Conservation (phyloP, 805 yeast genomes). For the Huiozyma naganishii region DNA sequence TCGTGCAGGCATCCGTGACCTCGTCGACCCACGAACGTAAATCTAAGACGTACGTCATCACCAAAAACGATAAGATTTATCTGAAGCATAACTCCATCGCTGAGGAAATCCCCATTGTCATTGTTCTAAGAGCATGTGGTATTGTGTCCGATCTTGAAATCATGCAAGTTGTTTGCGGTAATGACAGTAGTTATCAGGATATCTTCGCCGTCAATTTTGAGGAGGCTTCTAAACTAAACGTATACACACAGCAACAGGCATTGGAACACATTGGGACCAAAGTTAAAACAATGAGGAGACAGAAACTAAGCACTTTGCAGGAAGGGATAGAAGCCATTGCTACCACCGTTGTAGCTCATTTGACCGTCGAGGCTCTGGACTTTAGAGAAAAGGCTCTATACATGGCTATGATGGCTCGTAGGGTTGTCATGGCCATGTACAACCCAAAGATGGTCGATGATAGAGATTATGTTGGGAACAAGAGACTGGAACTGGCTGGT, state of each 20-base stretch:
- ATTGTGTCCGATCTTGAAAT: slow-evolving; percentile 85
- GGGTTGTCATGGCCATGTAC: slow-evolving; percentile 91
- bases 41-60: slow-evolving; percentile 90
- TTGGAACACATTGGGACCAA: slow-evolving; percentile 81
- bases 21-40: slow-evolving; percentile 97
- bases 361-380: slow-evolving; percentile 73
- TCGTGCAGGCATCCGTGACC: slow-evolving; percentile 95
- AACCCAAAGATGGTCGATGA: slow-evolving; percentile 95
- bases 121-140: slow-evolving; percentile 91
- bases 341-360: slow-evolving; percentile 90
- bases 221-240: slow-evolving; percentile 77
- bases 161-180: slow-evolving; percentile 88
- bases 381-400: slow-evolving; percentile 91
- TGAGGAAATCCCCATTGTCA: slow-evolving; percentile 91
- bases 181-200: slow-evolving; percentile 80
- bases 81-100: slow-evolving; percentile 90
- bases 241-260: slow-evolving; percentile 89
- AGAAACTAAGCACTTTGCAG: slow-evolving; percentile 68
- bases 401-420: slow-evolving; percentile 91
- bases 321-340: slow-evolving; percentile 97
- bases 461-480: slow-evolving; percentile 96
- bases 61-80: slow-evolving; percentile 81
- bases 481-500: slow-evolving; percentile 93
- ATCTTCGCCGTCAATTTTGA: slow-evolving; percentile 87
- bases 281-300: slow-evolving; percentile 89